Conservation (phyloP, 495 filamentous ascomycete species). For the Collariella sp. region DNA sequence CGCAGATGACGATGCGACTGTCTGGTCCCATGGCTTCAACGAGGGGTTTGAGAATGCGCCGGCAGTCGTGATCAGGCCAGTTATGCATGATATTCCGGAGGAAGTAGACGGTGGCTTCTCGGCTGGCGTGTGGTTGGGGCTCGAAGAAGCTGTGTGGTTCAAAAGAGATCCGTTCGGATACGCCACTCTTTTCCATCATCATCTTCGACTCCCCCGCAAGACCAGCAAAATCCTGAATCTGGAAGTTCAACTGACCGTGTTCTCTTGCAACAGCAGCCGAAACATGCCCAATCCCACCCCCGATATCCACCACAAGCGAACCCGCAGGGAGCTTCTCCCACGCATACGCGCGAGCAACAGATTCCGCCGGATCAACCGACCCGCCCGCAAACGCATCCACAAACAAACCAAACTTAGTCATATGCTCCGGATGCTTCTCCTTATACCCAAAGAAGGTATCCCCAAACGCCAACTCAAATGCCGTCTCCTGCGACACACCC, state of each 20-base stretch:
- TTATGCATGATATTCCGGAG: constrained; percentile 36
- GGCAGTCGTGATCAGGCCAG: constrained; percentile 33
- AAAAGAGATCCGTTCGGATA: constrained; percentile 22
- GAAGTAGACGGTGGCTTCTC: constrained; percentile 29
- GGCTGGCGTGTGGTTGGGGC: constrained; percentile 24
- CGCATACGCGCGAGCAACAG: constrained; percentile 9
- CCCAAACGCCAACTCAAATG: constrained; percentile 29
- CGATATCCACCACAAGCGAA: constrained; percentile 28
- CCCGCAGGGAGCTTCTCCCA: constrained; percentile 16
- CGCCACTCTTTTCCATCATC: background rate
- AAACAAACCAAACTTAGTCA: constrained; percentile 13
- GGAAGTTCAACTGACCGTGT: constrained; percentile 28
- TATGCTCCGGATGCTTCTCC: constrained; percentile 13
- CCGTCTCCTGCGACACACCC: constrained; percentile 22
- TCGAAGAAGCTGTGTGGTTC: constrained; percentile 32
- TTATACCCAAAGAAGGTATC: constrained; percentile 18
- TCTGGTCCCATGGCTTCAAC: constrained; percentile 28
- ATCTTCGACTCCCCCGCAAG: constrained; percentile 4
- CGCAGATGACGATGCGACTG: constrained; percentile 29
- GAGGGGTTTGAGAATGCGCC: constrained; percentile 27
- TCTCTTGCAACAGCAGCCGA: constrained; percentile 26
- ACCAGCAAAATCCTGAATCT: constrained; percentile 30
- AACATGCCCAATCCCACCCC: constrained; percentile 40
- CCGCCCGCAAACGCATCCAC: constrained; percentile 9
- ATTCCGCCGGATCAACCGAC: constrained; percentile 7